These are phyloP conservation scores for Exophiala alcalophila DNA, from an alignment of 2,329 filamentous ascomycete species.

Conservation along the genomic window DNA sequence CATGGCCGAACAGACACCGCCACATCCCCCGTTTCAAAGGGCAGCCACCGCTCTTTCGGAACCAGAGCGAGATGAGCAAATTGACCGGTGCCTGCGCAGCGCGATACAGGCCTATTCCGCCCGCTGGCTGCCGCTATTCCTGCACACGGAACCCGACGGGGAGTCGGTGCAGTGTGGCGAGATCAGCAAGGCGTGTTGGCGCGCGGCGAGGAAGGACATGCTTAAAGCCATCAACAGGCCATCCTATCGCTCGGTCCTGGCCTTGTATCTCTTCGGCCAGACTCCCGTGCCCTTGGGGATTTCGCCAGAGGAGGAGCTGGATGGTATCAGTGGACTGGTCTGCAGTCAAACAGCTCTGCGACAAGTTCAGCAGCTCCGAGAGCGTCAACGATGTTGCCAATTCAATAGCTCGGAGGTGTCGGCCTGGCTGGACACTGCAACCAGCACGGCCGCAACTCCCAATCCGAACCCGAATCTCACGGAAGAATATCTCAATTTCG, in stretches of 20 bases:
- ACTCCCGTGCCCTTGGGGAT: constrained; percentile 42
- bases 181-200: constrained; percentile 35
- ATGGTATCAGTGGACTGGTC: constrained; percentile 40
- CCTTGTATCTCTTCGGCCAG: constrained; percentile 40
- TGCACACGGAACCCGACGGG: not conserved
- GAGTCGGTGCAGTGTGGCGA: constrained; percentile 16
- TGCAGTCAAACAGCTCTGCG: constrained; percentile 43
- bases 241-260: constrained; percentile 42
- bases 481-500: constrained; percentile 38
- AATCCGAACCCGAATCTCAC: constrained; percentile 32
- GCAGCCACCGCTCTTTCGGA: constrained; percentile 2
- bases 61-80: constrained; percentile 23
- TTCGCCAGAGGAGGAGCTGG: constrained; percentile 41
- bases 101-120: constrained; percentile 32
- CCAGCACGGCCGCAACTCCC: constrained; percentile 5
- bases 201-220: constrained; percentile 39
- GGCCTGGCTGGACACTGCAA: constrained; percentile 23
- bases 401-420: constrained; percentile 43
- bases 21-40: not conserved
- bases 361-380: constrained; percentile 41
- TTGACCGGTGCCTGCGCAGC: constrained; percentile 28
- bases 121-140: constrained; percentile 30
- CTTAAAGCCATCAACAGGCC: constrained; percentile 42
- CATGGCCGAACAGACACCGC: constrained; percentile 1
- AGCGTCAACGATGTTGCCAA: constrained; percentile 39